Conservation (phyloP, 768 basidiomycete genomes). For the Leccinellum luteum region DNA sequence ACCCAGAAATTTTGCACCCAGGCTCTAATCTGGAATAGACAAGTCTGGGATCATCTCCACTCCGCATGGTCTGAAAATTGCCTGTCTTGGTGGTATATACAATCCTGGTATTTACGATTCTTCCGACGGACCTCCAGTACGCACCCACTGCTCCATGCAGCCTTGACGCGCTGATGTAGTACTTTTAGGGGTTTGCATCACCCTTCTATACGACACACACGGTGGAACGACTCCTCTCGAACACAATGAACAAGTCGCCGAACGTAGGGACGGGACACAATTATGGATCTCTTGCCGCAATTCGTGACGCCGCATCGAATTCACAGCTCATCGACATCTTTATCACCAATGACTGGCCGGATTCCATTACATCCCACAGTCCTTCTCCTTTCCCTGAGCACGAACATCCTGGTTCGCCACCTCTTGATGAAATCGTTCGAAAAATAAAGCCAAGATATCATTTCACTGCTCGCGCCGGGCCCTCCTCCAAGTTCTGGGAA, state of each 20-base stretch:
- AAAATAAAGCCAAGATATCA: conserved; percentile 84
- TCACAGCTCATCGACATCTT: conserved; percentile 78
- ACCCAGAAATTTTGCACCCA: neutral
- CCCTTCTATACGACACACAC: conserved; percentile 73
- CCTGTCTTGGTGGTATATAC: conserved; percentile 79
- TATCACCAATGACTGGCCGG: conserved; percentile 77
- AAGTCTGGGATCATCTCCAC: conserved; percentile 83
- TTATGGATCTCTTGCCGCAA: conserved; percentile 65
- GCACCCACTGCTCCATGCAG: conserved; percentile 22
- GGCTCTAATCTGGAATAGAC: conserved; percentile 41
- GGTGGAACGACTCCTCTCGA: conserved; percentile 68
- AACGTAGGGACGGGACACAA: conserved; percentile 44
- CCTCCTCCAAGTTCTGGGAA: conserved; percentile 88
- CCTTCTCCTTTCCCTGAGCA: conserved; percentile 46
- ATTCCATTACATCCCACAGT: conserved; percentile 60
- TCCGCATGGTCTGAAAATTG: conserved; percentile 77
- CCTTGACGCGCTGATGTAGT: conserved; percentile 2
- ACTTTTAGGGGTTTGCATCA: conserved; percentile 64
- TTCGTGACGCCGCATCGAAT: conserved; percentile 56
- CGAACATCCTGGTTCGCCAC: conserved; percentile 44
- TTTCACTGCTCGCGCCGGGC: conserved; percentile 65
- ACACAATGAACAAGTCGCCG: conserved; percentile 54
- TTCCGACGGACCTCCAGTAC: conserved; percentile 63
- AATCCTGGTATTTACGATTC: conserved; percentile 57
- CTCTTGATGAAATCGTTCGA: conserved; percentile 62